Evolutionary conservation across 495 filamentous ascomycete species (phyloP), one percentile per base, ranked within the genome.

Genomic region (Penicilliopsis zonata): DNA sequence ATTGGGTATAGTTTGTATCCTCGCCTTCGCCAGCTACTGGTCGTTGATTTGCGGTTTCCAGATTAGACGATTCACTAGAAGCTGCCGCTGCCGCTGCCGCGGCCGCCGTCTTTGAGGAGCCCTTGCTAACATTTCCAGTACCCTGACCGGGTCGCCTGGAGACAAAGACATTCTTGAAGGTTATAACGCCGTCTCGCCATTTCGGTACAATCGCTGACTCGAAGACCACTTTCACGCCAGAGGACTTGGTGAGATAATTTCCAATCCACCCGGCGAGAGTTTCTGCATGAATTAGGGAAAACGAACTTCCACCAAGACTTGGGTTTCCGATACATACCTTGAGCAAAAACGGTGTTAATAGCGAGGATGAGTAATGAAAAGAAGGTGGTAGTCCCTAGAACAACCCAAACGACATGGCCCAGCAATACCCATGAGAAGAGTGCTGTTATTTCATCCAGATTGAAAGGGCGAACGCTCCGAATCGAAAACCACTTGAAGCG

Each of bases 401-500:
- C 69, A 36, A 98, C 71, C 90, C 90, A 98, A 18, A 94, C 69
- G 24, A 98, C 59, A 57, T 98, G 92, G 0, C 90, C 90, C 20
- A 94, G 64, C 24, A 98, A 58, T 33, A 95, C 74, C 88, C 90
- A 98, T 2, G 88, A 94, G 27, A 94, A 77, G 42, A 98, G 85
- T 3, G 88, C 92, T 26, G 82, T 76, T 52, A 94, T 92, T 49
- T 98, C 90, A 53, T 98, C 90, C 13, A 77, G 69, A 55, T 88
- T 98, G 67, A 88, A 98, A 2, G 90, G 90, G n/a, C 90, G 75
- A 49, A 80, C 81, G 53, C 86, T 92, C 43, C 87, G 67, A 45
- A 98, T 96, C 12, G 90, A 87, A 40, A 92, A 78, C 90, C 92
- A 98, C 49, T 98, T 98, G 58, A 95, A 94, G 13, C 85, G 76